Evolutionary conservation across 768 basidiomycete species (phyloP), one percentile per base, ranked within the genome.

Genomic region (Fistulinella prunicolor): DNA sequence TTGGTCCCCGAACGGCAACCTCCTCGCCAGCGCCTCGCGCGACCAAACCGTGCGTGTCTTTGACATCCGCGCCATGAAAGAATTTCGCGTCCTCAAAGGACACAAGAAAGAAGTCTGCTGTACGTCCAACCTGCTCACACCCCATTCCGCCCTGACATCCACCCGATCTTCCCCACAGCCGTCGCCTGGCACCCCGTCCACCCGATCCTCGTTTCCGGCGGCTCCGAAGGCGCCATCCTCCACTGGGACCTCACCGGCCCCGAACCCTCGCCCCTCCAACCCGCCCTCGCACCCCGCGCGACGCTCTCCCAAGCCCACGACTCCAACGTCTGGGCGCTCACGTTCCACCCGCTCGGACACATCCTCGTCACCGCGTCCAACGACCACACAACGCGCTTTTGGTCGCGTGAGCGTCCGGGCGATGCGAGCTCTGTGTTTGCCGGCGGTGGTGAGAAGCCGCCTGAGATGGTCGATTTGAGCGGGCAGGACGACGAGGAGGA

Each of bases 71-170:
- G 93, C 93, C 41, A 95, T 99, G 89, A 94, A 95, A 67, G 94
- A 98, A 65, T 83, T 91, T 65, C 82, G 89, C 20, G 72, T 90
- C 16, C 81, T 97, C 54, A 91, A 92, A 60, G 96, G 96, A 1
- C 96, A 99, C 77, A 94, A 93, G 64, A 95, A 97, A 62, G 96
- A 98, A 79, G 93, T 96, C 34, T 94, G 93, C 73, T 94, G 91
- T 94, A 72, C 51, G 91, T 76, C 36, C 17, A 8, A n/a, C 44
- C 42, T 22, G 17, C 47, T 21, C 39, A 0, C 22, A n/a, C 12
- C n/a, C 10, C 23, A 19, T 20, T 24, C 19, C 37, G 42, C 43
- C 42, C 9, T 20, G 20, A 23, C 29, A 34, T 28, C 0, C 38
- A 12, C 26, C 5, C 19, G n/a, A n/a, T n/a, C n/a, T n/a, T 9